These are phyloP conservation scores for Suhomyces choctaworum DNA, from an alignment of 1,139 yeast genomes.

Conservation along the genomic window DNA sequence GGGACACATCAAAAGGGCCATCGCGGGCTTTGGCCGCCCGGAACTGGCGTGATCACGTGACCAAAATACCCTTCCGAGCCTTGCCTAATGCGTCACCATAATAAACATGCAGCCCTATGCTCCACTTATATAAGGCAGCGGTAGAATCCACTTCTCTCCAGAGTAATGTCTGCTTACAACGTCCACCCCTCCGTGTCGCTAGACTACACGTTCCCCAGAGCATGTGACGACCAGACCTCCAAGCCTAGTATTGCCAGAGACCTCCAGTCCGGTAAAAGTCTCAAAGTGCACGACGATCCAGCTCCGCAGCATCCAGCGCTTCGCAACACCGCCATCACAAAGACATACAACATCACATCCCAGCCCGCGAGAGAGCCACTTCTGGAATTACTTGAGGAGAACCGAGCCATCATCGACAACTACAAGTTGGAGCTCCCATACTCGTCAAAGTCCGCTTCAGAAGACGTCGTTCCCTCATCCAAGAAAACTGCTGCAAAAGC, in stretches of 20 bases:
- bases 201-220: conserved; percentile 26
- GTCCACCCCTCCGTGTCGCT: conserved; percentile 19
- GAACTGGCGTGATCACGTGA: too few relatives aligned
- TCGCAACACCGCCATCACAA: conserved; percentile 16
- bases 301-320: conserved; percentile 15
- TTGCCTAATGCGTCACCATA: conserved; percentile 6
- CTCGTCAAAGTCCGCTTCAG: conserved; percentile 2
- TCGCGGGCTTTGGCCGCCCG: too few relatives aligned
- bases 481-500: neutral
- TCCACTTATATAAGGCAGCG: conserved; percentile 5
- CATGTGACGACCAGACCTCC: neutral
- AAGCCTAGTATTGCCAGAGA: conserved; percentile 18
- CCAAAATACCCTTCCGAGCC: too few relatives aligned
- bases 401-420: conserved; percentile 19
- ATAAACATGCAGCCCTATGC: conserved; percentile 11
- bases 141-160: neutral
- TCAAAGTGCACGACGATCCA: conserved; percentile 25
- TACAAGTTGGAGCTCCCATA: conserved; percentile 24
- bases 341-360: conserved; percentile 10
- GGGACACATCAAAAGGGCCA: neutral
- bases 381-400: conserved; percentile 27
- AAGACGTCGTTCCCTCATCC: neutral
- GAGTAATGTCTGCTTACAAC: conserved; percentile 11
- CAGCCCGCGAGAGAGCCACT: conserved; percentile 28
- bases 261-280: conserved; percentile 24